Conservation (phyloP, 1,284 basidiomycete genomes). For the Fomitopsis pinicola region DNA sequence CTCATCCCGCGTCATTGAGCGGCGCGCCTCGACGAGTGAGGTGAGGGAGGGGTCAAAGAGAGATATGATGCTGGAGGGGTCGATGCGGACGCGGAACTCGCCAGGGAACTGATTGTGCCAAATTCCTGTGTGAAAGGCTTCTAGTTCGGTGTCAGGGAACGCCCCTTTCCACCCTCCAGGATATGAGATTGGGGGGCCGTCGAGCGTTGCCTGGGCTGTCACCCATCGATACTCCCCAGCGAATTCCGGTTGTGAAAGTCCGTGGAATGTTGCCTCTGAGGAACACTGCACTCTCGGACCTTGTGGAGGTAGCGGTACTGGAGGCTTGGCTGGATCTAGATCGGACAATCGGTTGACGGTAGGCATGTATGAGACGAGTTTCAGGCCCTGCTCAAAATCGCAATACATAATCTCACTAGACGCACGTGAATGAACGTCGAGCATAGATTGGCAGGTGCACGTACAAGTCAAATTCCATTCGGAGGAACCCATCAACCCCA, state of each 20-base stretch:
- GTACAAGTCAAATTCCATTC: not conserved
- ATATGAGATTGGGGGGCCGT: no score
- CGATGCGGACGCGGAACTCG: not conserved
- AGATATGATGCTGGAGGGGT: not conserved
- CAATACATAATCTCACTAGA: not conserved
- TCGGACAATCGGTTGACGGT: not conserved
- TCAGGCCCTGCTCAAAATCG: not conserved
- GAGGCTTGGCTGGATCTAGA: no score
- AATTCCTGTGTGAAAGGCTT: not conserved
- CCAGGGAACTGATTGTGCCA: conserved; percentile 1
- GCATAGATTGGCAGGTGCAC: not conserved
- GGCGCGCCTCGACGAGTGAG: not conserved
- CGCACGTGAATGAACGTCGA: not conserved
- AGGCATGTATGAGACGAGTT: not conserved
- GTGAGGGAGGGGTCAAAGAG: not conserved
- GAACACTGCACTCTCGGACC: not conserved
- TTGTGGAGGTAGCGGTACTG: no score
- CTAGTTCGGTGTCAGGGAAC: not conserved
- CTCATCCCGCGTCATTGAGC: not conserved
- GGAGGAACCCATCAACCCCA: not conserved
- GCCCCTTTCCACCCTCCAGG: not conserved
- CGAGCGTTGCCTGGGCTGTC: no score
- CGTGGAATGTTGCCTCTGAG: not conserved
- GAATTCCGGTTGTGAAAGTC: not conserved
- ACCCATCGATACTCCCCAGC: no score